Evolutionary conservation across 2,329 filamentous ascomycete genomes (phyloP), one percentile per base, ranked within the genome.

Genomic region (Colletotrichum truncatum): DNA sequence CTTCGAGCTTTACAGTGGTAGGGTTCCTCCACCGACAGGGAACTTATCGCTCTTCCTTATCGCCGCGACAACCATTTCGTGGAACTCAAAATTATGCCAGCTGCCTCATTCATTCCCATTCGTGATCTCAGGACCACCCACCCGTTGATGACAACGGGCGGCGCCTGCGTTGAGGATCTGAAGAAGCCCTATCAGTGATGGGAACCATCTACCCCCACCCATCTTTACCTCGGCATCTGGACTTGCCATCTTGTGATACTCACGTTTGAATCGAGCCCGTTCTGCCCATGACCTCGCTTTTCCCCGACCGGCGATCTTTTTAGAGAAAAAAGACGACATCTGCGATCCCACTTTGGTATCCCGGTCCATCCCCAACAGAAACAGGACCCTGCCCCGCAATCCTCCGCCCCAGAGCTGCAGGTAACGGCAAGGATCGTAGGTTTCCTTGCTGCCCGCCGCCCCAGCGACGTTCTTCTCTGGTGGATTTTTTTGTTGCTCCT

Each of bases 291-390:
- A 61, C 12, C 9, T 61, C 48, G 36, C 39, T 18, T 38, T 41
- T 34, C 16, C 26, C 32, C 28, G 57, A 46, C 32, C 28, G 57
- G 39, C 16, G 45, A 53, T 57, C 45, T 48, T 48, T 46, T 64
- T 26, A 34, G 48, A 28, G 12, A 32, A 49, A 34, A 38, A 62
- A 51, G 36, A 45, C 62, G 49, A 46, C 57, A 55, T 45, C 26
- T 41, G 48, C 16, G 36, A 54, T 65, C 59, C 59, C 59, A 66
- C 53, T 66, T n/a, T 32, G 46, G 52, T 52, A 64, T 64, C 64
- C 64, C 52, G 52, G 38, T 39, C 46, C 64, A 57, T 66, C 64
- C 64, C 64, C 64, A 66, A 66, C 64, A 66, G 64, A 66, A 66
- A 66, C 64, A 66, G 41, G 64, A 53, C 60, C 60, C 64, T 64